Percentiles rank a stretch among this genome's conserved stretches.
Conservation (phyloP, 2,329 filamentous ascomycete genomes). For the Moelleriella libera region DNA sequence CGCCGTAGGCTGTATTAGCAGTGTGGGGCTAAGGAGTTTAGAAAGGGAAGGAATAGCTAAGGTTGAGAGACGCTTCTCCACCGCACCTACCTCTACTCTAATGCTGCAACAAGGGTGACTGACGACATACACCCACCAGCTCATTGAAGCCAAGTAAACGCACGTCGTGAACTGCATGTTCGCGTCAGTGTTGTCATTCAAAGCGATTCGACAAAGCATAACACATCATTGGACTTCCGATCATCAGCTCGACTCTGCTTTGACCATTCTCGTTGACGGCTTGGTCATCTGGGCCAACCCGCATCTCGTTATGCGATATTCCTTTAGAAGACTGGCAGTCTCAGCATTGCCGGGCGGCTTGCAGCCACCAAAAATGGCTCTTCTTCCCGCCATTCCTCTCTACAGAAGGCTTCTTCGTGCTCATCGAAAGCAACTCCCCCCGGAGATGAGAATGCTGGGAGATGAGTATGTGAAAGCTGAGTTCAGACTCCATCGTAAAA, state of each 20-base stretch:
- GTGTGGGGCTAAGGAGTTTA: no score
- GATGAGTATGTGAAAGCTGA: conserved; percentile 91
- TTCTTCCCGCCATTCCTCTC: conserved; percentile 76
- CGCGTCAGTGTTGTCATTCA: no score
- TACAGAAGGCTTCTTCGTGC: conserved; percentile 79
- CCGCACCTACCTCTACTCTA: no score
- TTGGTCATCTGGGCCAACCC: background rate
- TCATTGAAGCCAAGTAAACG: no score
- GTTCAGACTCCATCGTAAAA: conserved; percentile 67
- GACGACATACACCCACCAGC: no score
- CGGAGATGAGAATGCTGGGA: conserved; percentile 66
- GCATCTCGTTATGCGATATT: no score
- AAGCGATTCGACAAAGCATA: no score
- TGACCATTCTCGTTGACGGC: conserved; percentile 9
- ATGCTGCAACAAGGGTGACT: no score
- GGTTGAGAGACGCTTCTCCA: no score
- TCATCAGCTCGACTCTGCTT: background rate
- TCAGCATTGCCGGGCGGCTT: conserved; percentile 12
- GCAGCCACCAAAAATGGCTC: conserved; percentile 37
- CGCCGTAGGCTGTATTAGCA: no score
- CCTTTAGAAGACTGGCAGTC: conserved; percentile 1
- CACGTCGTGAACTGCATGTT: no score
- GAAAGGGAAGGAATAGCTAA: no score
- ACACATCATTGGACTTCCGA: background rate
- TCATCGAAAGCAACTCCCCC: conserved; percentile 64